These are phyloP conservation scores for Verticillium dahliae DNA, from an alignment of 2,329 filamentous ascomycete genomes.

Conservation along the genomic window DNA sequence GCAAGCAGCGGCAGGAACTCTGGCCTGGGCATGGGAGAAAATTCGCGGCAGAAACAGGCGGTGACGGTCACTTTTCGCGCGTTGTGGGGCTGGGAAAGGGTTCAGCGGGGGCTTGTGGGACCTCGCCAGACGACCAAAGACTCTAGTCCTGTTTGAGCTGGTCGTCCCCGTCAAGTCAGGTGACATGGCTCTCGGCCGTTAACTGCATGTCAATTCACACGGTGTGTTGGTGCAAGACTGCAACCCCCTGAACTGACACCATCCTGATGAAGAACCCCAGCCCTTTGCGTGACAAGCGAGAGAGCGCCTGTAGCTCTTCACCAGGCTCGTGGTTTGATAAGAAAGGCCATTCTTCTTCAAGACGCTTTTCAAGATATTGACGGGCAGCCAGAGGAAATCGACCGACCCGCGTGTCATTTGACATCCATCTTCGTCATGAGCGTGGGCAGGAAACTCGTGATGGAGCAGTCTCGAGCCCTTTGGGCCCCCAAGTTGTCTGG, in stretches of 20 bases:
- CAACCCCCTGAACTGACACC: neutral
- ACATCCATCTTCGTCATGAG: neutral
- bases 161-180: neutral
- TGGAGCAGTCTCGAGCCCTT: neutral
- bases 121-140: neutral
- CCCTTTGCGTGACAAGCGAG: too few relatives aligned
- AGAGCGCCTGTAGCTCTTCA: too few relatives aligned
- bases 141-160: neutral
- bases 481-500: neutral
- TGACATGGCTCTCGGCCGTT: neutral
- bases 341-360: too few relatives aligned
- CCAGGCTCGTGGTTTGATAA: too few relatives aligned
- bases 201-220: neutral
- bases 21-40: neutral
- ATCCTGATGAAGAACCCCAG: too few relatives aligned
- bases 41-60: neutral
- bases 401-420: too few relatives aligned
- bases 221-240: neutral
- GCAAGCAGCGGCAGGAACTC: neutral
- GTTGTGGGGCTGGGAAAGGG: neutral
- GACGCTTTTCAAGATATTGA: too few relatives aligned
- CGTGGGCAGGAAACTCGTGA: neutral
- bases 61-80: neutral
- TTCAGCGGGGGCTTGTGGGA: neutral
- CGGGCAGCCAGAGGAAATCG: too few relatives aligned